Base-by-base conservation (phyloP, 495 filamentous ascomycete species). In the Neurospora tetrasperma region DNA sequence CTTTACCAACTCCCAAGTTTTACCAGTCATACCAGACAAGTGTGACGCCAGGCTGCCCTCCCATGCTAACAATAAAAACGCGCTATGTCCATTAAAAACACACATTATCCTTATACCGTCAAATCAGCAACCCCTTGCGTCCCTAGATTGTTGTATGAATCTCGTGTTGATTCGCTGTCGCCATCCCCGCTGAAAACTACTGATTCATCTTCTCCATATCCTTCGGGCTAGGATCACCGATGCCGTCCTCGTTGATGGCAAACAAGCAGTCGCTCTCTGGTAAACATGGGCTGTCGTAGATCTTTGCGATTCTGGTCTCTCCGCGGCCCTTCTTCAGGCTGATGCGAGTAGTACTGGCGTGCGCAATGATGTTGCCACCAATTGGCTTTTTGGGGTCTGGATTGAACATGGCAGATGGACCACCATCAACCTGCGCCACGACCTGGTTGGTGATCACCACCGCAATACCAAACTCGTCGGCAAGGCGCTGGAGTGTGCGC, bases 361-460 rank as follows among this genome's bases (percentile, higher is more conserved):
- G 96, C 16, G 96, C 96, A 79, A 99, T 98, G 79, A 99, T 98
- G 80, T 99, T 98, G 74, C 96, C 96, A 71, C 96, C 96, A 82
- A 99, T 98, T 1, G 96, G 96, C 79, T 99, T 99, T 88, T 99
- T 99, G 7, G 96, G 96, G 78, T 99, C 96, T 0, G 96, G 96
- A 75, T 99, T 99, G 85, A 97, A 99, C 96, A 99, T 99, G 39
- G 96, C 88, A 75, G 90, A 93, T 14, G 94, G 93, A 1, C 96
- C 96, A 71, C 96, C 96, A 80, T 99, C 96, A 12, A 99, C 96
- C 80, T 99, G 96, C 41, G 96, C 95, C 42, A 99, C 96, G 40
- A 99, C 96, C 79, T 99, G 96, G 79, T 99, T 99, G 46, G 96
- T 98, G 78, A 99, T 99, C 77, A 99, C 94, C 8, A 99, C 96